Evolutionary conservation across 805 yeast species (phyloP), one percentile per base, ranked within the genome.

Genomic region (Sungouiozyma ichnusensis): DNA sequence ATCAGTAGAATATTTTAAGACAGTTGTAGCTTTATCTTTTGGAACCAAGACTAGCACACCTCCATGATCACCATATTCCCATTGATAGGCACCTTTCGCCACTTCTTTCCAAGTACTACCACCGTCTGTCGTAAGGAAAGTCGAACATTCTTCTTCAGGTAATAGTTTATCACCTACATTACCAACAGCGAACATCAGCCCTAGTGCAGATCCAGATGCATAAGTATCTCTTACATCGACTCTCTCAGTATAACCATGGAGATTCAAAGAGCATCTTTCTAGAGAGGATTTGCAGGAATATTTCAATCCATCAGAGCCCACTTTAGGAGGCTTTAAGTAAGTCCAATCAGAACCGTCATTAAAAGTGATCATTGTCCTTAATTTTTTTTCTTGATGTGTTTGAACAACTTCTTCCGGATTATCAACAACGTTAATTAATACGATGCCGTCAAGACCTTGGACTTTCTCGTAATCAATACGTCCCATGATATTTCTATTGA

Each of bases 31-130:
- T 24, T 73, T 78, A 3, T 62, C 66, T 4, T 73, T 76, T 33
- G 77, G 70, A 2, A 82, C 90, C 39, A 88, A 59, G 1, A 85
- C 85, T 39, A 92, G 63, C 31, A 92, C 73, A 1, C 95, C 79
- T 15, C 98, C 98, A 49, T 85, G 84, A 61, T 92, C 98, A 48
- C 97, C 97, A 60, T 71, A 92, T 62, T 88, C 97, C 97, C 97
- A 92, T 75, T 82, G 81, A 51, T 76, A 74, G 1, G 77, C 72
- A 3, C 94, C 92, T 45, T 81, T 76, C 45, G 64, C 70, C 20
- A 90, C 67, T 61, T 85, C 94, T 40, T 62, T 74, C 97, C 97
- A 92, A 3, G 87, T 73, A 14, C 77, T 65, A 44, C 98, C 98
- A 2, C 92, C 98, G 63, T 92, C 97, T n/a, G 73, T 68, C 3